Evolutionary conservation across 306 rosid genomes (phyloP), one percentile per base, ranked within the genome.

Genomic region (Dicorynia guianensis): DNA sequence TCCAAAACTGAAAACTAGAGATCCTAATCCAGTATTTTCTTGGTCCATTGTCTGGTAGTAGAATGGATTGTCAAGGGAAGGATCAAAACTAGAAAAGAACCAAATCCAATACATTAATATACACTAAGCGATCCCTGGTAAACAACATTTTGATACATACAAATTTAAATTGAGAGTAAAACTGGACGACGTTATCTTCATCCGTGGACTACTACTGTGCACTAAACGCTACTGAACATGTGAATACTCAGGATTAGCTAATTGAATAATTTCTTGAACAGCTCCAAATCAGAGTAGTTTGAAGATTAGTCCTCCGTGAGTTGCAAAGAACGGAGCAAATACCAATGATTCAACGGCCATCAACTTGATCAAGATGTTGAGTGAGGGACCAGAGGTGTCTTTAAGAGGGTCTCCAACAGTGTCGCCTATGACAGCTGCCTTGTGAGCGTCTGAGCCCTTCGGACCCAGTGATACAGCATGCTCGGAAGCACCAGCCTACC

Each of bases 231-330:
- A 48, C 7, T 10, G 57, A 43, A 55, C 14, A 44, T 15, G 35
- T 7, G 62, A 11, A 53, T 3, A 49, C 38, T 40, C n/a, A 54
- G 55, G 57, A 52, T 54, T 53, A 15, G 30, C 18, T 68, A 55
- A 39, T 4, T 13, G 10, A 25, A 1, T 25, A 25, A 25, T 25
- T 25, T 1, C 17, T 7, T 34, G 50, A 59, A 14, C 64, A 64
- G 30, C 71, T 74, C 53, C 30, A 15, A 36, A 64, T 76, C 74
- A 86, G 55, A 86, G 68, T 57, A 60, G 35, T 64, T 85, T 85
- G 90, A 89, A 89, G 79, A 89, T 71, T 35, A 89, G 67, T 65
- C 93, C 93, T 58, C 91, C 93, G 63, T 89, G 94, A 55, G 89
- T 54, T 9, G 89, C 88, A 65, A 87, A 89, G 79, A 89, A 89